Evolutionary conservation across 345 rosid species (phyloP), one percentile per base, ranked within the genome.

Genomic region (Heritiera fomes): DNA sequence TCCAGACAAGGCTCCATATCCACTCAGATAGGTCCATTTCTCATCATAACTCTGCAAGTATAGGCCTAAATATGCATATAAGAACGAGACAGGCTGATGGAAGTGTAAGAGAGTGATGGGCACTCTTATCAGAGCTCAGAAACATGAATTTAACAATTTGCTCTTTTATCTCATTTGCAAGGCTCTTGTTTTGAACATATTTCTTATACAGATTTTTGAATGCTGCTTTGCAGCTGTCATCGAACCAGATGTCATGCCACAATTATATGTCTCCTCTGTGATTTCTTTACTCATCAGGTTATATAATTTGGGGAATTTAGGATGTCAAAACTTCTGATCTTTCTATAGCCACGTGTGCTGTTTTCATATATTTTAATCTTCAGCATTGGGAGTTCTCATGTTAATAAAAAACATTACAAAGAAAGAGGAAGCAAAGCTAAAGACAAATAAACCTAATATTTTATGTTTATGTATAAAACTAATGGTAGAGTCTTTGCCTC

Each of bases 161-260:
- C 73, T 79, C 78, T 78, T 53, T 80, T 75, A 79, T 82, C 81
- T 80, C 76, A 71, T 71, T 77, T 79, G 79, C 68, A 79, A 77
- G 85, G 69, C 82, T 80, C 84, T 77, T 56, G 40, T 38, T 78
- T 77, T 56, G 65, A 3, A 66, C 18, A 15, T 62, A 69, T 59
- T 40, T 70, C 14, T 38, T 34, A 63, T 41, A 56, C 3, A 8
- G 63, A 28, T 78, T 74, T 75, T 47, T 71, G 62, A 59, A 62
- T 74, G 34, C 80, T 58, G 56, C 32, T 79, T 78, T 75, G 87
- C 83, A 88, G 87, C 91, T 85, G 87, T 83, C 91, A 79, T 80
- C 77, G 86, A 78, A 82, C 82, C 83, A 83, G 90, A 77, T 90
- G 91, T 84, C 90, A 82, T 81, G 40, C 23, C 87, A 76, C 88